phyloP scores from a whole-genome alignment of 1,284 basidiomycete species.

The Marasmius oreades region DNA sequence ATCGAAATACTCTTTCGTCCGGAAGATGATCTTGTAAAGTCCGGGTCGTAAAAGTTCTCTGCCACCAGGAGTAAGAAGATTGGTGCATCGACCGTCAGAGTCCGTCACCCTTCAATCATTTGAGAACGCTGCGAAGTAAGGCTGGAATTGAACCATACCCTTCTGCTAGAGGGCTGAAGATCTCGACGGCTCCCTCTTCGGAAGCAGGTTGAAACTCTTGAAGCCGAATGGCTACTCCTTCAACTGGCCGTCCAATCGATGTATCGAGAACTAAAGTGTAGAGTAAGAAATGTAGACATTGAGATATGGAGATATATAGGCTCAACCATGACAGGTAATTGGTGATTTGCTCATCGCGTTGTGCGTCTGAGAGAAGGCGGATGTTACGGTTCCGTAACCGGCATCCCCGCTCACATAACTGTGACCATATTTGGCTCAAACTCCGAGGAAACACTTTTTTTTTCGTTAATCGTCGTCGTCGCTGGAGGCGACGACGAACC shows the following conservation, averaged over 20 bases:
- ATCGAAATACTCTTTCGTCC: constrained; percentile 81
- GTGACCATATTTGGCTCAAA: too few species aligned
- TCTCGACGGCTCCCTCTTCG: constrained; percentile 28
- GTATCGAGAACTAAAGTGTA: constrained; percentile 74
- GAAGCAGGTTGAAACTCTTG: constrained; percentile 40
- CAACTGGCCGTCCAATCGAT: constrained; percentile 77
- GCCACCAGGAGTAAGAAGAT: constrained; percentile 57
- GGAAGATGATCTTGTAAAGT: constrained; percentile 83
- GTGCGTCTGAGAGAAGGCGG: neutral
- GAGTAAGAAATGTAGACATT: neutral
- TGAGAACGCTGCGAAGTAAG: constrained; percentile 4
- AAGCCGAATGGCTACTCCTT: constrained; percentile 60
- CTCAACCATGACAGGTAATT: constrained; percentile 83
- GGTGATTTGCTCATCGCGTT: constrained; percentile 62
- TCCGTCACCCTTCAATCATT: constrained; percentile 64
- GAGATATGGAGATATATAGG: constrained; percentile 16
- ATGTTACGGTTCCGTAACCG: too few species aligned
- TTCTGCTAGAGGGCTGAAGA: constrained; percentile 52
- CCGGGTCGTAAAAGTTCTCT: constrained; percentile 44
- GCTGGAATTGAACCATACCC: constrained; percentile 41
- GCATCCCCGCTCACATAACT: too few species aligned
- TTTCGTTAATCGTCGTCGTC: too few species aligned
- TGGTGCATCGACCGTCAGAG: constrained; percentile 76
- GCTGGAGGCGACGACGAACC: too few species aligned
- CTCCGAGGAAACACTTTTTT: too few species aligned